Evolutionary conservation across 2,329 filamentous ascomycete species (phyloP).

Genomic region (Penicillium frequentans): DNA sequence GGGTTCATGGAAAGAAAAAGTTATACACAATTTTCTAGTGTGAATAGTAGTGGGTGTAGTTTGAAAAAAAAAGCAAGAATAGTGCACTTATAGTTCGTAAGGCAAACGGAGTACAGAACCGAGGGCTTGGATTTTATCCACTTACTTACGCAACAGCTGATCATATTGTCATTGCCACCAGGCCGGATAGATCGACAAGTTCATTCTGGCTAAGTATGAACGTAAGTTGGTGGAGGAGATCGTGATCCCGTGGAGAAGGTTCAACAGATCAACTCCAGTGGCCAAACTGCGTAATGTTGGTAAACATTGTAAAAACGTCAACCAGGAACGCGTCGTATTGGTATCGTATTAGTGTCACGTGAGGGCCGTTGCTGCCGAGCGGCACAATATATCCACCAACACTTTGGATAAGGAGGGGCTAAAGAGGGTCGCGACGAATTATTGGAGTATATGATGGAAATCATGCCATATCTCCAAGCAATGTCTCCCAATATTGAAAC

Average conservation of each 20-base stretch:
- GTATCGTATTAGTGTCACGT: not conserved
- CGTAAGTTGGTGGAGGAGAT: not conserved
- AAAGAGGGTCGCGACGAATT: not conserved
- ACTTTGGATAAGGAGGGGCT: not conserved
- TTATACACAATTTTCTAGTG: not conserved
- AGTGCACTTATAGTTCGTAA: not conserved
- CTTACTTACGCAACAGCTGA: not conserved
- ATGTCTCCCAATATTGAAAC: not conserved
- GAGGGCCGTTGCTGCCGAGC: not conserved
- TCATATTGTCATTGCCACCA: not conserved
- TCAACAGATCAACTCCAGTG: not conserved
- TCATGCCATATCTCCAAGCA: not conserved
- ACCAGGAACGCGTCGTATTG: not conserved
- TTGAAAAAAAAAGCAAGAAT: not conserved
- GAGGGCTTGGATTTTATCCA: not conserved
- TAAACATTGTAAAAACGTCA: not conserved
- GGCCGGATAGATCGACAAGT: not conserved
- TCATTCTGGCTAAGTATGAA: not conserved
- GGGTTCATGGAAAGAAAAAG: not conserved
- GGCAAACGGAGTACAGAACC: not conserved
- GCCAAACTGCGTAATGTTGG: not conserved
- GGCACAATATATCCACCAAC: not conserved
- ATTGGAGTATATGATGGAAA: not conserved
- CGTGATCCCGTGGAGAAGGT: not conserved
- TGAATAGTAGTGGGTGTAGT: not conserved